Evolutionary conservation across 768 basidiomycete species (phyloP).

Genomic region (Suillus cothurnatus): DNA sequence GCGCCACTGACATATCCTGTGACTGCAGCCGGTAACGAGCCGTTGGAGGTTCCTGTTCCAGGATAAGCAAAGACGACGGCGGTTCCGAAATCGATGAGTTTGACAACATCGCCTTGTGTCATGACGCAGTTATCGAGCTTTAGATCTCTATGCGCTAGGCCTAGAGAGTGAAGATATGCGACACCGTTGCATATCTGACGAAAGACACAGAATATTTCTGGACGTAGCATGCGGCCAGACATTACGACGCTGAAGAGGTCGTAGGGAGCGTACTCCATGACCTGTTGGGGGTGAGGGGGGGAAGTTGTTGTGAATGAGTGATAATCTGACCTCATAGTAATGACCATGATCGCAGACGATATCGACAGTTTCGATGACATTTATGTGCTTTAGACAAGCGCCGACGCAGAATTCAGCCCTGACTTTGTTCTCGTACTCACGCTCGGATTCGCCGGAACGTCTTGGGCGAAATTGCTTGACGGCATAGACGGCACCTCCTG

Average conservation of each 20-base stretch:
- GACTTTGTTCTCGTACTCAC: slow-evolving; percentile 99
- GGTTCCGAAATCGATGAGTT: slow-evolving; percentile 99
- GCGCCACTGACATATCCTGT: slow-evolving; percentile 20
- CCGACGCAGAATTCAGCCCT: slow-evolving; percentile 99
- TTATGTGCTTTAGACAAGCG: slow-evolving; percentile 88
- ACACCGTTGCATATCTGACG: slow-evolving; percentile 98
- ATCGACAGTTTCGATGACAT: slow-evolving; percentile 98
- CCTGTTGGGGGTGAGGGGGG: slow-evolving; percentile 47
- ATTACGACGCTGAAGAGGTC: slow-evolving; percentile 99
- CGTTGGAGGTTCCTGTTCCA: slow-evolving; percentile 58
- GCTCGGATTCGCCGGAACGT: slow-evolving; percentile 83
- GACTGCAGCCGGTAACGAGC: slow-evolving; percentile 8
- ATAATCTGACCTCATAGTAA: slow-evolving; percentile 84
- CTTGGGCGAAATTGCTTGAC: slow-evolving; percentile 98
- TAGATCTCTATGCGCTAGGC: slow-evolving; percentile 96
- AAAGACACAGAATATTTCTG: slow-evolving; percentile 99
- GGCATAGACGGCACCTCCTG: slow-evolving; percentile 84
- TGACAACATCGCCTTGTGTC: slow-evolving; percentile 93
- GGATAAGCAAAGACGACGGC: slow-evolving; percentile 99
- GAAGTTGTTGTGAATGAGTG: slow-evolving; percentile 4
- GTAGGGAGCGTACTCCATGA: slow-evolving; percentile 99
- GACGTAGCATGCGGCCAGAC: slow-evolving; percentile 98
- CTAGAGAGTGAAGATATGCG: slow-evolving; percentile 96
- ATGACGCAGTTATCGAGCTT: slow-evolving; percentile 99
- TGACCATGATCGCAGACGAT: slow-evolving; percentile 98